Percentiles rank a stretch among this genome's conserved stretches.
phyloP scores from a whole-genome alignment of 2,329 filamentous ascomycete genomes.

The Aureobasidium namibiae region DNA sequence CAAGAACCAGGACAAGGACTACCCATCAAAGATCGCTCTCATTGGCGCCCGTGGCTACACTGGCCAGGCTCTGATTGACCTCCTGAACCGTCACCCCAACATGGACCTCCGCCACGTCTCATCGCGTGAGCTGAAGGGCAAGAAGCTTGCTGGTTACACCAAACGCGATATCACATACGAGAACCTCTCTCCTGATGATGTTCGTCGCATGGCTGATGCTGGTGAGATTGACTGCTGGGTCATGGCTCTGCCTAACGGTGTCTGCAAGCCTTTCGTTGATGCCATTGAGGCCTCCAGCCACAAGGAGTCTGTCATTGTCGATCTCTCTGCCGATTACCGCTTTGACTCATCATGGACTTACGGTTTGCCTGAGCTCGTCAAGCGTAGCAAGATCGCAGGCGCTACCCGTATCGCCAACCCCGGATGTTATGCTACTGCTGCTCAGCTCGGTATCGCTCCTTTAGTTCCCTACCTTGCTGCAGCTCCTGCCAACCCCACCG shows the following conservation, averaged over 20 bases:
- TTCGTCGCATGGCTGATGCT: slow-evolving; percentile 72
- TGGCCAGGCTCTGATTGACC: slow-evolving; percentile 78
- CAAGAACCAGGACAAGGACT: slow-evolving; percentile 77
- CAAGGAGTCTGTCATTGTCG: slow-evolving; percentile 69
- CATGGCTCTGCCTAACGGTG: slow-evolving; percentile 91
- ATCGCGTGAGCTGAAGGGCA: slow-evolving; percentile 81
- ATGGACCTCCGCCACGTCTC: slow-evolving; percentile 89
- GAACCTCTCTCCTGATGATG: slow-evolving; percentile 78
- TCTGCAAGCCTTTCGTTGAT: slow-evolving; percentile 89
- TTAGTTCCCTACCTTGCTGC: slow-evolving; percentile 64
- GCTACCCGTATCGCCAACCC: slow-evolving; percentile 83
- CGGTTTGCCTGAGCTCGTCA: slow-evolving; percentile 77
- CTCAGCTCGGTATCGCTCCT: slow-evolving; percentile 81
- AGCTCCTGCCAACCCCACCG: slow-evolving; percentile 57
- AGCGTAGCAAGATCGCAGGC: slow-evolving; percentile 65
- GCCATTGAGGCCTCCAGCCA: slow-evolving; percentile 67
- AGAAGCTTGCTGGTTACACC: slow-evolving; percentile 79
- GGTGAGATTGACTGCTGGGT: slow-evolving; percentile 93
- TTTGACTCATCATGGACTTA: slow-evolving; percentile 85
- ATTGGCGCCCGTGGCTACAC: slow-evolving; percentile 93
- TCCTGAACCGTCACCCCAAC: slow-evolving; percentile 79
- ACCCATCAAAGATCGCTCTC: slow-evolving; percentile 71
- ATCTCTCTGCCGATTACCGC: slow-evolving; percentile 93
- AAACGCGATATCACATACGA: slow-evolving; percentile 92
- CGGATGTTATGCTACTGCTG: slow-evolving; percentile 89